Evolutionary conservation across 768 basidiomycete species (phyloP).

Genomic region (Amylocystis lapponica): DNA sequence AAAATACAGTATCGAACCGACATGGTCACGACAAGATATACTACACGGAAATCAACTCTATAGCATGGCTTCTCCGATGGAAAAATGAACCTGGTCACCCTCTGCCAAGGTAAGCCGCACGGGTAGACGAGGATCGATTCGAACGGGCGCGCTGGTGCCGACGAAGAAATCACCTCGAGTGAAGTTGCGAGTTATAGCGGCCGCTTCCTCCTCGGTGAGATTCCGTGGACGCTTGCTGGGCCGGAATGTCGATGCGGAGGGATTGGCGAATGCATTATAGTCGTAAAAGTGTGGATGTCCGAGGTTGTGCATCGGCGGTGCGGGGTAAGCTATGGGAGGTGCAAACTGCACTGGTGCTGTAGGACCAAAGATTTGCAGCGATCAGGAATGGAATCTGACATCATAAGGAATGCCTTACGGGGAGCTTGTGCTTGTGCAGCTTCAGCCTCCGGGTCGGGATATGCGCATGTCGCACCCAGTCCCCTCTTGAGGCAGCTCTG

Average conservation of each 20-base stretch:
- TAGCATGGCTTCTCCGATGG: conserved; percentile 45
- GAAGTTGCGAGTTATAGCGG: conserved; percentile 79
- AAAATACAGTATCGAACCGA: conserved; percentile 13
- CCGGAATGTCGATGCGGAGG: conserved; percentile 74
- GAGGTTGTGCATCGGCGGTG: conserved; percentile 35
- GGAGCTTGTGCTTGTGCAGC: conserved; percentile 18
- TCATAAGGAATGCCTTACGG: no score
- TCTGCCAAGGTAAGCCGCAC: conserved; percentile 77
- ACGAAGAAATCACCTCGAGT: conserved; percentile 80
- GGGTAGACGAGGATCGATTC: conserved; percentile 76
- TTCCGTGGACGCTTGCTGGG: conserved; percentile 73
- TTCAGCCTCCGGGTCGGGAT: conserved; percentile 66
- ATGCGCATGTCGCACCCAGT: conserved; percentile 61
- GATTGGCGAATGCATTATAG: conserved; percentile 50
- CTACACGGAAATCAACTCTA: conserved; percentile 18
- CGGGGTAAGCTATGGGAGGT: conserved; percentile 33
- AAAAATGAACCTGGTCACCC: conserved; percentile 74
- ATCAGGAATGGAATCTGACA: conserved; percentile 8
- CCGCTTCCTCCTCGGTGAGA: conserved; percentile 78
- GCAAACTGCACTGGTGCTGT: conserved; percentile 29
- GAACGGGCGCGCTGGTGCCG: conserved; percentile 72
- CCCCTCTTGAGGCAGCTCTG: conserved; percentile 83
- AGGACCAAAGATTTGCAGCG: conserved; percentile 8
- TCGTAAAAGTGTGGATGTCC: conserved; percentile 69
- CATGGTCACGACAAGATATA: conserved; percentile 8